Conservation (phyloP, 225 moss, liverwort and hornwort species). For the Marchantia paleacea region DNA sequence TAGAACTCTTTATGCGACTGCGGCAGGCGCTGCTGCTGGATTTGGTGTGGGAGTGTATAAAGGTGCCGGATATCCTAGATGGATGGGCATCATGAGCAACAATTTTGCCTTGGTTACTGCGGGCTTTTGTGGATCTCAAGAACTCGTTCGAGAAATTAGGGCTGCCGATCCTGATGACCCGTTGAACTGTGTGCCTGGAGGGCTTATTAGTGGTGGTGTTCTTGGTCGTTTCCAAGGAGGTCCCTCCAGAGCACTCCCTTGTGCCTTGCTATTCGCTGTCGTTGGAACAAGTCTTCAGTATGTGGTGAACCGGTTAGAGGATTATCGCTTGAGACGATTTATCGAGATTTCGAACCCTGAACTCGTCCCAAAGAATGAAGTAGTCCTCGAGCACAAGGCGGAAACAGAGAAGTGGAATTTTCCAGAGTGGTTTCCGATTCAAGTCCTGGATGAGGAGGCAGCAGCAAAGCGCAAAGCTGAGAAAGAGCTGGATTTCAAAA, state of each 20-base stretch:
- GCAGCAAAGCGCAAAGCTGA: conserved; percentile 66
- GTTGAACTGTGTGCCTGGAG: conserved; percentile 66
- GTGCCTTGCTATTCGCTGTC: conserved; percentile 75
- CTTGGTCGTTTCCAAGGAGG: conserved; percentile 76
- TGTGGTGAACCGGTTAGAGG: conserved; percentile 56
- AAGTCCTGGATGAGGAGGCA: conserved; percentile 68
- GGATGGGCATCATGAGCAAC: conserved; percentile 55
- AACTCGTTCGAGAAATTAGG: conserved; percentile 87
- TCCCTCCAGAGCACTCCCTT: conserved; percentile 62
- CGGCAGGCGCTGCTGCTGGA: conserved; percentile 56
- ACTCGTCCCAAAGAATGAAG: conserved; percentile 17
- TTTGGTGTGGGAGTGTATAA: conserved; percentile 53
- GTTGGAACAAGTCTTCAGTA: conserved; percentile 76
- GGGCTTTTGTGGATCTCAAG: conserved; percentile 78
- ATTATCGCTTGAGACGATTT: conserved; percentile 69
- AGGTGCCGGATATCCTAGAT: conserved; percentile 54
- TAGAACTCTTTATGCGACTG: conserved; percentile 58
- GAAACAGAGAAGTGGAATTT: conserved; percentile 47
- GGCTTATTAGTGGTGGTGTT: conserved; percentile 75
- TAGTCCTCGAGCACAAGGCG: conserved; percentile 25
- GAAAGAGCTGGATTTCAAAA: conserved; percentile 59
- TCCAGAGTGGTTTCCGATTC: conserved; percentile 93
- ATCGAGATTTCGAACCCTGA: conserved; percentile 38
- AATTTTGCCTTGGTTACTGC: conserved; percentile 71
- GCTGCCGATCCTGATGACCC: conserved; percentile 80